These are phyloP conservation scores for Dactylellina cionopaga DNA, from an alignment of 2,329 filamentous ascomycete species.

Conservation along the genomic window DNA sequence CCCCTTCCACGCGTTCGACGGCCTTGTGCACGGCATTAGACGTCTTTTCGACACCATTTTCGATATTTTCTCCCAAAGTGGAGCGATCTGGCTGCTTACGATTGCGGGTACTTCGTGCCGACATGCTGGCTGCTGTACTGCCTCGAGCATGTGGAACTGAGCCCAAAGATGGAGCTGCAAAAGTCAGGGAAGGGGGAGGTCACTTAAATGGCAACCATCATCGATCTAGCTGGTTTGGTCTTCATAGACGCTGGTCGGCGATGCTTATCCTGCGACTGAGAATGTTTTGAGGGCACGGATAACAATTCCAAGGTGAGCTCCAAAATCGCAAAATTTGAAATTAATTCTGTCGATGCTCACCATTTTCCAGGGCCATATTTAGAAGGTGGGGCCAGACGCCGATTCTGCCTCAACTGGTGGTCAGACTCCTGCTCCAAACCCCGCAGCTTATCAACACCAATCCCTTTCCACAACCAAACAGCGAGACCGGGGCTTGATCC, in stretches of 20 bases:
- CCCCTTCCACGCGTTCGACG: constrained; percentile 6
- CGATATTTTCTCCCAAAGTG: background rate
- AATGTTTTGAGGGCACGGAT: background rate
- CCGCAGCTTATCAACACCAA: background rate
- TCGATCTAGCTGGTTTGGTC: background rate
- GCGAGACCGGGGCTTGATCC: too few species aligned
- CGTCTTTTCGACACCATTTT: constrained; percentile 14
- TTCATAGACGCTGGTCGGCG: background rate
- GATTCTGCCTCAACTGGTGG: background rate
- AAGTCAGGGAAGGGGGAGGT: background rate
- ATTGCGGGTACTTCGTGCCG: constrained; percentile 11
- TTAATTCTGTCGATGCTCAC: background rate
- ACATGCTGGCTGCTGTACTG: constrained; percentile 5
- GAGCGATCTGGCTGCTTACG: constrained; percentile 18
- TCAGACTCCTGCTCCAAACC: background rate
- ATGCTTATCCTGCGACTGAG: background rate
- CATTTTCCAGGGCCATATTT: background rate
- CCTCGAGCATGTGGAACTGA: background rate
- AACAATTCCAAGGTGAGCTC: background rate
- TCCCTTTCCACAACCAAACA: background rate
- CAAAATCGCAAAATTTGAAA: background rate
- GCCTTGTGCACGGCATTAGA: background rate
- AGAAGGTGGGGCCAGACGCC: background rate
- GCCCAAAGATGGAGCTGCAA: background rate
- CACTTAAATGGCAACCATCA: constrained; percentile 10